Percentiles rank a stretch among this genome's conserved stretches.
These are phyloP conservation scores for Erodium moschatum DNA, from an alignment of 441 rosid species.

Conservation along the genomic window DNA sequence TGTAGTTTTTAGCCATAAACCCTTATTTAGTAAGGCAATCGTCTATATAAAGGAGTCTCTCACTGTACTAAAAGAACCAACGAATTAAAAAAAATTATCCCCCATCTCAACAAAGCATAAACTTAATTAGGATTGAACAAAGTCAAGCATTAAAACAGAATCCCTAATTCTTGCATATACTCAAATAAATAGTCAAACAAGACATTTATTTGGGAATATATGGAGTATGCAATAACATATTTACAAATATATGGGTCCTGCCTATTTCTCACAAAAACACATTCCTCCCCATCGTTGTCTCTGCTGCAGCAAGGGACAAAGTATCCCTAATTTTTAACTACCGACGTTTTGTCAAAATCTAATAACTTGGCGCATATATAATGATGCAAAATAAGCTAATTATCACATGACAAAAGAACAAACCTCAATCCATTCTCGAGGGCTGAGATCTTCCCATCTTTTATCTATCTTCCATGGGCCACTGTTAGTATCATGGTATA, in stretches of 20 bases:
- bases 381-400: slow-evolving; percentile 12
- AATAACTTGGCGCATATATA: not conserved
- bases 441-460: slow-evolving; percentile 88
- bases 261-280: not conserved
- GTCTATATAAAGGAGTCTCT: no score
- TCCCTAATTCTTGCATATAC: not conserved
- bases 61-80: no score
- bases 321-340: not conserved
- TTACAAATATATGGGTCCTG: not conserved
- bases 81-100: no score
- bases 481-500: slow-evolving; percentile 82
- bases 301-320: not conserved
- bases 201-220: not conserved
- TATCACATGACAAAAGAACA: slow-evolving; percentile 27
- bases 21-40: no score
- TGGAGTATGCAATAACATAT: no score
- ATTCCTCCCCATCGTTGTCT: not conserved
- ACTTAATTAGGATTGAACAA: not conserved
- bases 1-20: no score
- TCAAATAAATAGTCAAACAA: not conserved
- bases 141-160: not conserved
- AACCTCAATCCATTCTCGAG: slow-evolving; percentile 93
- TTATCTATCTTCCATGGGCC: slow-evolving; percentile 72
- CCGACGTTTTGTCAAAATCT: not conserved
- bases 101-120: no score